phyloP scores from a whole-genome alignment of 768 basidiomycete species.

The Stropharia rugosoannulata region DNA sequence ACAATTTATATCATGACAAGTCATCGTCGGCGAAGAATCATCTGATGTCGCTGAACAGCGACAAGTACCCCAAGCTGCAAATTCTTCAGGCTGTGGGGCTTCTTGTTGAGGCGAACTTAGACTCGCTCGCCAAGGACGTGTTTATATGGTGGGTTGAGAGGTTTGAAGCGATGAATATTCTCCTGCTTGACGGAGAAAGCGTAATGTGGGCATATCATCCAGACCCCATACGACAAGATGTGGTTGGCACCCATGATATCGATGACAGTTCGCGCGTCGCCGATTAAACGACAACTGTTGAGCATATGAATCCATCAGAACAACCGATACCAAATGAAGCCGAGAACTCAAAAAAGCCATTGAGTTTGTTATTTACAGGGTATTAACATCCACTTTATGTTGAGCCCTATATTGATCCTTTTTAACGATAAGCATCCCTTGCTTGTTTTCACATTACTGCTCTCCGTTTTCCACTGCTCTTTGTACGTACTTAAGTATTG shows the following conservation, averaged over 20 bases:
- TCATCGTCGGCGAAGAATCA: slow-evolving; percentile 35
- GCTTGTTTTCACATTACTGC: too few relatives aligned
- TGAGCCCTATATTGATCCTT: too few relatives aligned
- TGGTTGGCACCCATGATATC: neutral
- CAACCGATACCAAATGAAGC: neutral
- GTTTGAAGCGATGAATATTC: slow-evolving; percentile 47
- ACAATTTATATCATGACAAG: slow-evolving; percentile 44
- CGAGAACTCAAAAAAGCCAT: too few relatives aligned
- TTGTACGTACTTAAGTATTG: too few relatives aligned
- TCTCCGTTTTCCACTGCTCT: too few relatives aligned
- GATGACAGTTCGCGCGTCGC: neutral
- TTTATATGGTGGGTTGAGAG: slow-evolving; percentile 56
- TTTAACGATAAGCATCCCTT: too few relatives aligned
- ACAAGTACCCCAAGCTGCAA: slow-evolving; percentile 44
- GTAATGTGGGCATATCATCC: slow-evolving; percentile 46
- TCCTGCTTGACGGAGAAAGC: slow-evolving; percentile 54
- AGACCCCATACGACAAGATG: slow-evolving; percentile 21
- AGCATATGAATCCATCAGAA: neutral
- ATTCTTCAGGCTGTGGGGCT: slow-evolving; percentile 47
- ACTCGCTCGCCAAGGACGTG: slow-evolving; percentile 42
- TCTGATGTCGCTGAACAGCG: slow-evolving; percentile 39
- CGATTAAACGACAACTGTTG: neutral
- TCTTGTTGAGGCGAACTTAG: slow-evolving; percentile 43
- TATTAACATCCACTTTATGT: too few relatives aligned
- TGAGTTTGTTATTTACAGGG: too few relatives aligned